These are phyloP conservation scores for Powellomyces hirtus DNA, from an alignment of 192 early-diverging fungal genomes.

Conservation along the genomic window DNA sequence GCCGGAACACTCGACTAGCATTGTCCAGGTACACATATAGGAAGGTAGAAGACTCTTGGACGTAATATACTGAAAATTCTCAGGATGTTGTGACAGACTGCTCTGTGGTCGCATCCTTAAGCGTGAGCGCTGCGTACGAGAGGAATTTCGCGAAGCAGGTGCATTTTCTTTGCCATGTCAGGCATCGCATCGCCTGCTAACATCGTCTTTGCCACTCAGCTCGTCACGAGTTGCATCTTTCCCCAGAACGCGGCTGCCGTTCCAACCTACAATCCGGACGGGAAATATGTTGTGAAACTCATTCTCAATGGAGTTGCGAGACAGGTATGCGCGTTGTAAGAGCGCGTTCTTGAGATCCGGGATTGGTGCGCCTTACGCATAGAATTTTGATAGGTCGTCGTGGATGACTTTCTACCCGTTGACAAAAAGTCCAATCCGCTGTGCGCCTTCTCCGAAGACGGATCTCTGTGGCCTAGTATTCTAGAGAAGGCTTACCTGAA, in stretches of 20 bases:
- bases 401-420: slow-evolving; percentile 86
- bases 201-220: slow-evolving; percentile 28
- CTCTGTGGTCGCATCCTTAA: slow-evolving; percentile 91
- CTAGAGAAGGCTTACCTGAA: slow-evolving; percentile 97
- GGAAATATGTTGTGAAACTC: slow-evolving; percentile 87
- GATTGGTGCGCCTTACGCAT: too few relatives aligned
- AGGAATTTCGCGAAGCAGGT: slow-evolving; percentile 68
- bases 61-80: too few relatives aligned
- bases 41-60: too few relatives aligned
- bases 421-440: slow-evolving; percentile 64
- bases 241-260: slow-evolving; percentile 70
- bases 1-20: slow-evolving; percentile 47
- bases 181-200: too few relatives aligned
- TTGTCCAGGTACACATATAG: slow-evolving; percentile 45
- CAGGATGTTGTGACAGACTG: slow-evolving; percentile 94
- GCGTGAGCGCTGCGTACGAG: slow-evolving; percentile 81
- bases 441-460: slow-evolving; percentile 81
- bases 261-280: slow-evolving; percentile 80
- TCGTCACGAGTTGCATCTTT: slow-evolving; percentile 83
- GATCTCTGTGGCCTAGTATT: slow-evolving; percentile 80
- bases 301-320: slow-evolving; percentile 82
- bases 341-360: too few relatives aligned
- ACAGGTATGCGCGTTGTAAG: slow-evolving; percentile 71
- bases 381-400: slow-evolving; percentile 42
- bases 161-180: too few relatives aligned